Evolutionary conservation across 176 grass and related monocot species (phyloP).

Genomic region (Carex parvula): DNA sequence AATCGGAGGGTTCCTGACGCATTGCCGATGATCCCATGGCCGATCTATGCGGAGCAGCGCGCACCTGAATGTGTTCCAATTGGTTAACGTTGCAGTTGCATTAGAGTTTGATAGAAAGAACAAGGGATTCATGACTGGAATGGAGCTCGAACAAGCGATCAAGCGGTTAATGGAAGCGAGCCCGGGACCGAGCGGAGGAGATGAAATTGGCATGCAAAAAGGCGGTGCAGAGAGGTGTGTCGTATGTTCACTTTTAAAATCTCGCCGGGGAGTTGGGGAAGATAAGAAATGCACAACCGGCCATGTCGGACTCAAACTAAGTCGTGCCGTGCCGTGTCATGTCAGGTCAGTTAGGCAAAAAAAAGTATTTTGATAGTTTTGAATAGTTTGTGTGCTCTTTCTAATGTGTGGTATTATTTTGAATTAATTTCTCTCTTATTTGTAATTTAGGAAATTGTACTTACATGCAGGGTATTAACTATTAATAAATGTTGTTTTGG

Average conservation of each 20-base stretch:
- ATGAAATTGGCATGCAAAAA: neutral
- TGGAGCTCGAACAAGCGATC: constrained; percentile 1
- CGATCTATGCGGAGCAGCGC: constrained; percentile 5
- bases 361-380: neutral
- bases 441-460: neutral
- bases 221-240: neutral
- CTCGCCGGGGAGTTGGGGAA: neutral
- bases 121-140: no score
- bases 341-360: no score
- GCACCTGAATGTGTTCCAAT: constrained; percentile 14
- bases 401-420: neutral
- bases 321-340: no score
- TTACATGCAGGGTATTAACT: neutral
- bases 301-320: no score
- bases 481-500: neutral
- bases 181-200: neutral
- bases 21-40: constrained; percentile 20
- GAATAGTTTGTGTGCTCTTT: neutral
- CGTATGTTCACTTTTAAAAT: neutral
- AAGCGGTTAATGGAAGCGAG: constrained; percentile 1
- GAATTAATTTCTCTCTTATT: neutral
- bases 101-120: neutral
- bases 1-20: constrained; percentile 18
- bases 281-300: no score
- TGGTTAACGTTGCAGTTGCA: constrained; percentile 6